These are phyloP conservation scores for Pichia scutulata DNA, from an alignment of 805 yeast species.

Conservation along the genomic window DNA sequence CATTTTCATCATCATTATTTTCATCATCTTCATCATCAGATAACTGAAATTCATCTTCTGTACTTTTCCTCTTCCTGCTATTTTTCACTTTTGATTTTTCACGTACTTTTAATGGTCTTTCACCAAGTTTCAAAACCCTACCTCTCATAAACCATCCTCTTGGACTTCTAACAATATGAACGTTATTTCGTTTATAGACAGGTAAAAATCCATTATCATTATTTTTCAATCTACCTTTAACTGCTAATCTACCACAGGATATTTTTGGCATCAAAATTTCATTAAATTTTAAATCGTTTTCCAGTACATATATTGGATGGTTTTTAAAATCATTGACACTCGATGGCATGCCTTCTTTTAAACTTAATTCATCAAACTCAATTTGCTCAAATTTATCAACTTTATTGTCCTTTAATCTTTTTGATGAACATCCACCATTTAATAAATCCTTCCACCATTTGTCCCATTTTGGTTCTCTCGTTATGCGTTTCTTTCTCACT, in stretches of 20 bases:
- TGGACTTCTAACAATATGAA: slow-evolving; percentile 59
- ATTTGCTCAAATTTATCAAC: slow-evolving; percentile 50
- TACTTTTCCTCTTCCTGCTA: slow-evolving; percentile 9
- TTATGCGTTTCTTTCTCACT: slow-evolving; percentile 64
- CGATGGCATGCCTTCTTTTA: slow-evolving; percentile 81
- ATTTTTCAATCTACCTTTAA: slow-evolving; percentile 31
- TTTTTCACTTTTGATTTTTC: slow-evolving; percentile 18
- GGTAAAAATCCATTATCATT: slow-evolving; percentile 36
- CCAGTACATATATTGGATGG: slow-evolving; percentile 82
- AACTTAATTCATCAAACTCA: slow-evolving; percentile 54
- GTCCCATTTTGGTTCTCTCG: slow-evolving; percentile 46
- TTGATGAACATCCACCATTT: slow-evolving; percentile 24
- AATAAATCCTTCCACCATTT: slow-evolving; percentile 55
- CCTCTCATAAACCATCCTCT: slow-evolving; percentile 86
- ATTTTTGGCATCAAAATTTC: slow-evolving; percentile 66
- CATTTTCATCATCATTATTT: slow-evolving; percentile 44
- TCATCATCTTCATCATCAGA: slow-evolving; percentile 22
- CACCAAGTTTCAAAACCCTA: slow-evolving; percentile 63
- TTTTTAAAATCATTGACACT: slow-evolving; percentile 73
- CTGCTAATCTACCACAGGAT: slow-evolving; percentile 65
- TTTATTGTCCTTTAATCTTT: slow-evolving; percentile 19
- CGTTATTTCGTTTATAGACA: slow-evolving; percentile 63
- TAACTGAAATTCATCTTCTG: slow-evolving; percentile 22
- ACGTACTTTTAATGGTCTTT: slow-evolving; percentile 49
- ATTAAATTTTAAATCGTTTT: slow-evolving; percentile 60